phyloP scores from a whole-genome alignment of 202 grass and related monocot genomes.

The Carex arenaria region DNA sequence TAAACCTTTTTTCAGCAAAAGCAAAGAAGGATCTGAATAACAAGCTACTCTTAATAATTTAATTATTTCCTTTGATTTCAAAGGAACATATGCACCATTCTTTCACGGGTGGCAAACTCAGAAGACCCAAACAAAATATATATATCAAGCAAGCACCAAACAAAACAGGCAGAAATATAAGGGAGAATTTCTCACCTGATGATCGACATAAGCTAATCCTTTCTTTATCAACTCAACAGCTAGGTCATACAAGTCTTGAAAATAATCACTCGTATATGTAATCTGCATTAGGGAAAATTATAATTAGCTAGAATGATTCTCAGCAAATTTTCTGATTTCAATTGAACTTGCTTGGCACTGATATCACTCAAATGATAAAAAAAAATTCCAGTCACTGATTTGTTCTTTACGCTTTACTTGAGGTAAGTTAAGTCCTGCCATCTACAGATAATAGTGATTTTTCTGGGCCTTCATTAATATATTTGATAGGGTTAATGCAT shows the following conservation, averaged over 20 bases:
- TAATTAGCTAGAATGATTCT: background rate
- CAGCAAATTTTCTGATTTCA: background rate
- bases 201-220: slow-evolving; percentile 94
- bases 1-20: background rate
- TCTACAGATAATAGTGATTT: background rate
- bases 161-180: background rate
- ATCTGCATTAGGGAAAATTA: slow-evolving; percentile 28
- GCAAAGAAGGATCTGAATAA: background rate
- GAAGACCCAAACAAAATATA: slow-evolving; percentile 3
- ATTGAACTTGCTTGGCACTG: background rate
- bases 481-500: background rate
- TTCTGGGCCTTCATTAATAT: background rate
- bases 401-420: background rate
- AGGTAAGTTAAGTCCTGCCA: background rate
- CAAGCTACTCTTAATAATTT: background rate
- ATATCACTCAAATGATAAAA: background rate
- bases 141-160: background rate
- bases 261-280: slow-evolving; percentile 92
- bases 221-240: slow-evolving; percentile 79
- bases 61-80: background rate
- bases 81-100: background rate
- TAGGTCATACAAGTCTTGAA: slow-evolving; percentile 81
- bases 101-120: background rate
- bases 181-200: slow-evolving; percentile 47
- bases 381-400: background rate